Evolutionary conservation across 352 stramenopile species (phyloP).

Genomic region (Globisporangium echinulatum): DNA sequence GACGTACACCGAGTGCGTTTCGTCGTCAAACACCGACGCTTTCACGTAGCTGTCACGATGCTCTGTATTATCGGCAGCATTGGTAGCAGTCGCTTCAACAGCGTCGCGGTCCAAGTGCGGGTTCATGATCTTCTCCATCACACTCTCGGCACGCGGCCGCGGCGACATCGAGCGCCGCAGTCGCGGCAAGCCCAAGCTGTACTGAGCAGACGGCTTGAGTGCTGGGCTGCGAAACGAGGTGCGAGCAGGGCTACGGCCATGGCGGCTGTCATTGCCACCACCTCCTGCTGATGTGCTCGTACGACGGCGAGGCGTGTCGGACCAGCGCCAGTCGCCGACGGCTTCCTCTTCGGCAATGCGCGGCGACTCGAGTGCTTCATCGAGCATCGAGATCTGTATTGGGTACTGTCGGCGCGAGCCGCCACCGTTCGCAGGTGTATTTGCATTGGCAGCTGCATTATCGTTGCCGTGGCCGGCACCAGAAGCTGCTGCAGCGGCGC

Average conservation of each 20-base stretch:
- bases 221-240: no score
- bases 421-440: no score
- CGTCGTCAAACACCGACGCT: constrained; percentile 50
- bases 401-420: background rate
- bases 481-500: no score
- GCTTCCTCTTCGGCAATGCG: constrained; percentile 8
- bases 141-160: constrained; percentile 38
- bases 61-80: no score
- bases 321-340: constrained; percentile 2
- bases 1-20: constrained; percentile 78
- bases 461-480: background rate
- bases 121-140: constrained; percentile 77
- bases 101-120: constrained; percentile 54
- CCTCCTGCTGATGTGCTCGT: background rate
- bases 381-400: constrained; percentile 3
- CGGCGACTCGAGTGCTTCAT: constrained; percentile 6
- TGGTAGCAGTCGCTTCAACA: no score
- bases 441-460: background rate
- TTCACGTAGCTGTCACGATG: constrained; percentile 27
- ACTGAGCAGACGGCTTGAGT: background rate
- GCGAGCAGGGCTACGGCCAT: no score
- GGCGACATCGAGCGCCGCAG: constrained; percentile 16
- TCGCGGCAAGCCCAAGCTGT: background rate
- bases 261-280: no score
- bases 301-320: background rate